Base-by-base conservation (phyloP, 805 yeast genomes). In the Pichia insulana region DNA sequence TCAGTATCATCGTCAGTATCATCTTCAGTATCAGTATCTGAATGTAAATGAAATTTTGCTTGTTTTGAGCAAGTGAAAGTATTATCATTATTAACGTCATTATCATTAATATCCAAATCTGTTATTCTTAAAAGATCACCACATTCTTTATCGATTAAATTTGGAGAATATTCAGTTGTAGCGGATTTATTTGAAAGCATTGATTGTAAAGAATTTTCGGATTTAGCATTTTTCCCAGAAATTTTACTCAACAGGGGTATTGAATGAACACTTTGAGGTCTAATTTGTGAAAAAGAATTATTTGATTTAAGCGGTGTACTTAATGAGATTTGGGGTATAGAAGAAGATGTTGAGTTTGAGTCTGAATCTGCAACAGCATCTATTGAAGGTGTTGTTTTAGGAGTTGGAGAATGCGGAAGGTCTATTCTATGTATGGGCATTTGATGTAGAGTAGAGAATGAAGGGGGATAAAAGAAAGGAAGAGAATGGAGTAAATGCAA, bases 131-230 rank as follows among this genome's bases (percentile, higher is more conserved):
- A 37, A 17, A 59, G 39, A 33, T 49, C 45, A 5, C 62, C 63
- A 16, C 59, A 56, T 37, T 60, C 64, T 8, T 48, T 49, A 17
- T 55, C 53, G 7, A 59, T 54, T 35, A 57, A 18, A 16, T 43
- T 40, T n/a, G 63, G 63, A 12, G 61, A 58, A 37, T 53, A 59
- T 33, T 57, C 61, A 6, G 63, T 62, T 7, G 63, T 58, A 6
- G 50, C 52, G 10, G 50, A 34, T 18, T 41, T 38, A 20, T 42
- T 40, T 12, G 53, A 46, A 7, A 48, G 35, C 34, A 33, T 42
- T 3, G 62, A 53, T 11, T 42, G 50, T 9, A 52, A 33, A 15
- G 61, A 54, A 30, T 49, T 42, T 11, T 12, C 31, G 5, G 31
- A 28, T 28, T 28, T 28, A 4, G 13, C 13, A 6, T 5, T 6